Conservation (phyloP, 495 filamentous ascomycete genomes). For the Aspergillus avenaceus region DNA sequence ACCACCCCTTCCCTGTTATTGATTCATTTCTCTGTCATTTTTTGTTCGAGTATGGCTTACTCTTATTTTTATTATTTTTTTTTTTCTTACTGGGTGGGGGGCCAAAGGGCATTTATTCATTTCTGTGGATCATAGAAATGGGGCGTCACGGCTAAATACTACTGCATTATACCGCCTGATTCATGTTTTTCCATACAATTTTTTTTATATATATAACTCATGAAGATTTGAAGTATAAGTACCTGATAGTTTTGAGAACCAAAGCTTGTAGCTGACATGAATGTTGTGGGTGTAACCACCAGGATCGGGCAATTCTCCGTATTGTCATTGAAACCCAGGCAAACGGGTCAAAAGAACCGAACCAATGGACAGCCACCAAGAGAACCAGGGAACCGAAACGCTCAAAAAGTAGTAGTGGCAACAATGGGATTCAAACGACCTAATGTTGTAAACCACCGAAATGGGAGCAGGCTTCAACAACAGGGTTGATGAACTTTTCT, state of each 20-base stretch:
- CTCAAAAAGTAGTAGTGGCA: no score
- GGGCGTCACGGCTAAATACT: background rate
- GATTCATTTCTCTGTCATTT: background rate
- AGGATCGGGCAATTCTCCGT: no score
- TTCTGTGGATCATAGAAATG: background rate
- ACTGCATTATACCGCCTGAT: background rate
- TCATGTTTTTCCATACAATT: background rate
- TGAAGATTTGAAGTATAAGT: background rate
- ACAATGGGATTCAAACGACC: no score
- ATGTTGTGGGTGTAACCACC: no score
- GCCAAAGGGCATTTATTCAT: background rate
- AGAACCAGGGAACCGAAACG: no score
- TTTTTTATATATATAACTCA: background rate
- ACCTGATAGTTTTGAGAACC: background rate
- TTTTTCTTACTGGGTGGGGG: background rate
- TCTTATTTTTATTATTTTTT: conserved; percentile 7
- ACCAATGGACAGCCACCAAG: no score
- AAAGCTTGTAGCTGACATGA: no score
- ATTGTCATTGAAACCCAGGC: no score
- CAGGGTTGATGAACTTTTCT: no score
- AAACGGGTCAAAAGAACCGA: no score
- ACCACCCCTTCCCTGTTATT: background rate
- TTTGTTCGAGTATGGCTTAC: conserved; percentile 3
- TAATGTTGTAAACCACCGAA: no score
- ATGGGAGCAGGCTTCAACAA: no score